Conservation (phyloP, 1,284 basidiomycete species). For the Phellopilus nigrolimitatus region DNA sequence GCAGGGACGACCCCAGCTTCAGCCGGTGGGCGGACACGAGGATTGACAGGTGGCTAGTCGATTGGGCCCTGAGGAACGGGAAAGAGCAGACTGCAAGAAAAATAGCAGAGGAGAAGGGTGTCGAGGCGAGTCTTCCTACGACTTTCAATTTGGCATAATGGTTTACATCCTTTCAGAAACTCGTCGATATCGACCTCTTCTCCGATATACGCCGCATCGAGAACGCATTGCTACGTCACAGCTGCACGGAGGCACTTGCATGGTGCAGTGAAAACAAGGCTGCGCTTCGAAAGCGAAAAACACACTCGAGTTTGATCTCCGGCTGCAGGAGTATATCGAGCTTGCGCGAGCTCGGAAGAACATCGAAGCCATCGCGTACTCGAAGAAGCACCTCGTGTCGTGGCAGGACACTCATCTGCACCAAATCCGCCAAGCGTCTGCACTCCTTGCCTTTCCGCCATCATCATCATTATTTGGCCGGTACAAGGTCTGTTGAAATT, state of each 20-base stretch:
- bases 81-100: constrained; percentile 64
- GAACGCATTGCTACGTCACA: constrained; percentile 66
- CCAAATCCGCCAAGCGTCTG: constrained; percentile 76
- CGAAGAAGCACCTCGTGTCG: constrained; percentile 74
- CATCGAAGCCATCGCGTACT: constrained; percentile 80
- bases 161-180: constrained; percentile 41
- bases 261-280: constrained; percentile 98
- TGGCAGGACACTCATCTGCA: constrained; percentile 77
- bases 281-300: constrained; percentile 91
- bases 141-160: background rate
- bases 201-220: constrained; percentile 85
- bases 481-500: constrained; percentile 50
- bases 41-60: constrained; percentile 87
- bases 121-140: constrained; percentile 50
- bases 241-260: constrained; percentile 81
- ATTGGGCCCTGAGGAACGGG: constrained; percentile 81
- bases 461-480: constrained; percentile 61
- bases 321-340: constrained; percentile 96
- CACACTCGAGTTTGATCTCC: constrained; percentile 91
- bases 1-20: constrained; percentile 52
- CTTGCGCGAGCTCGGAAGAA: constrained; percentile 67
- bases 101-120: constrained; percentile 64
- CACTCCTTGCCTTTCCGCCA: constrained; percentile 70
- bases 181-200: constrained; percentile 91
- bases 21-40: constrained; percentile 74